phyloP scores from a whole-genome alignment of 148 eudicot genomes.

The Fagopyrum esculentum region DNA sequence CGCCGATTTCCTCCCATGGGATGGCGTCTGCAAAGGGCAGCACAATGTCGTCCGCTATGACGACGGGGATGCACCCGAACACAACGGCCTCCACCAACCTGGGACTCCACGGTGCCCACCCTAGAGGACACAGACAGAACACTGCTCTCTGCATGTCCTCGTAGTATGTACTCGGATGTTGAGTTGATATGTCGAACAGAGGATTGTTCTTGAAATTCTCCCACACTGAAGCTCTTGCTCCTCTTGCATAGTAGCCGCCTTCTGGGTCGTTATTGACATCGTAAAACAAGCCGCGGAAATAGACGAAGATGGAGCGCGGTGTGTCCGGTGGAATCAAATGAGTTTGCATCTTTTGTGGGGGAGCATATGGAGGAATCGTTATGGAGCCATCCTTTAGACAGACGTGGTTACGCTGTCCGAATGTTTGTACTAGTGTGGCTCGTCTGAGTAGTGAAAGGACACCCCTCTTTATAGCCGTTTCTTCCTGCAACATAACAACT shows the following conservation, averaged over 20 bases:
- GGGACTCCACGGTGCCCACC: slow-evolving; percentile 99
- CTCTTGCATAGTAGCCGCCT: slow-evolving; percentile 99
- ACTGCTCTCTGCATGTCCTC: slow-evolving; percentile 97
- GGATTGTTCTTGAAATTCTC: slow-evolving; percentile 98
- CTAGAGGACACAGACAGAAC: slow-evolving; percentile 91
- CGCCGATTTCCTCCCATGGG: slow-evolving; percentile 96
- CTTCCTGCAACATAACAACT: slow-evolving; percentile 44
- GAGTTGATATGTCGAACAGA: slow-evolving; percentile 92
- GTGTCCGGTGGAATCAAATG: slow-evolving; percentile 80
- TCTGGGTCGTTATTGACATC: slow-evolving; percentile 97
- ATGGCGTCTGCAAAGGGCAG: slow-evolving; percentile 98
- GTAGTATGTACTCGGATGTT: slow-evolving; percentile 92
- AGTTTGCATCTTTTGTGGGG: slow-evolving; percentile 96
- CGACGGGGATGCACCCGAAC: slow-evolving; percentile 94
- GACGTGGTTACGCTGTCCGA: slow-evolving; percentile 92
- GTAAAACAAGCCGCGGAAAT: slow-evolving; percentile 93
- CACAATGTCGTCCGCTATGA: slow-evolving; percentile 92
- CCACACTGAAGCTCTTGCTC: slow-evolving; percentile 97
- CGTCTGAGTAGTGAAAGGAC: slow-evolving; percentile 78
- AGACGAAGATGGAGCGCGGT: slow-evolving; percentile 95
- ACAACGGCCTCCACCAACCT: slow-evolving; percentile 93
- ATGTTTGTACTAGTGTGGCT: slow-evolving; percentile 92
- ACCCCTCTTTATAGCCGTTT: slow-evolving; percentile 94
- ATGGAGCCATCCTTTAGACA: slow-evolving; percentile 94
- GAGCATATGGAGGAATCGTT: slow-evolving; percentile 95